Conservation (phyloP, 176 grass and related monocot genomes). For the Eragrostis curvula region DNA sequence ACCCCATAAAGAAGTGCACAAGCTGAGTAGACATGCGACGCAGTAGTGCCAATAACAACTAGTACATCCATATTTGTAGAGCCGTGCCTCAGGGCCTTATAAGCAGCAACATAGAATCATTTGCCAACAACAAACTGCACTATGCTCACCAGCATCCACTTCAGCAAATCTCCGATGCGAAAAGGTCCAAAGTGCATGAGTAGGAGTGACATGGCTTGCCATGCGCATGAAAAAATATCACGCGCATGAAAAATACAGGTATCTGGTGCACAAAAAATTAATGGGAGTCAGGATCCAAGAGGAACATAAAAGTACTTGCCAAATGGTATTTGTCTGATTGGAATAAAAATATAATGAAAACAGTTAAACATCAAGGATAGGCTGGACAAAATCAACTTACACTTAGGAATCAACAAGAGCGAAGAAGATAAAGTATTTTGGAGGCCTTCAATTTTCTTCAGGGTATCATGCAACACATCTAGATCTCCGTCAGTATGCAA, state of each 20-base stretch:
- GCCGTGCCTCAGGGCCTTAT: slow-evolving; percentile 72
- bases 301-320: slow-evolving; percentile 33
- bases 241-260: slow-evolving; percentile 92
- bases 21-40: slow-evolving; percentile 80
- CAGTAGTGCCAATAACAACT: slow-evolving; percentile 80
- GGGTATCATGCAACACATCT: slow-evolving; percentile 56
- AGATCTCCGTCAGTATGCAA: slow-evolving; percentile 61
- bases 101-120: slow-evolving; percentile 79
- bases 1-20: slow-evolving; percentile 73
- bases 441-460: slow-evolving; percentile 69
- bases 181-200: slow-evolving; percentile 80
- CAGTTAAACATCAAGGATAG: slow-evolving; percentile 34
- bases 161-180: slow-evolving; percentile 67
- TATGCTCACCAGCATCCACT: slow-evolving; percentile 79
- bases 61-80: slow-evolving; percentile 93
- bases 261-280: slow-evolving; percentile 64
- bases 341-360: neutral
- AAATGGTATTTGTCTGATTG: slow-evolving; percentile 5
- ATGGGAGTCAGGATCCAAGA: slow-evolving; percentile 38
- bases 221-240: slow-evolving; percentile 95
- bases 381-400: slow-evolving; percentile 64
- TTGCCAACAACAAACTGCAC: slow-evolving; percentile 90
- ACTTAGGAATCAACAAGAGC: slow-evolving; percentile 79
- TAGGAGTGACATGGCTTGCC: slow-evolving; percentile 73
- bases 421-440: slow-evolving; percentile 81